These are phyloP conservation scores for Cercospora citrullina DNA, from an alignment of 2,329 filamentous ascomycete species.

Conservation along the genomic window DNA sequence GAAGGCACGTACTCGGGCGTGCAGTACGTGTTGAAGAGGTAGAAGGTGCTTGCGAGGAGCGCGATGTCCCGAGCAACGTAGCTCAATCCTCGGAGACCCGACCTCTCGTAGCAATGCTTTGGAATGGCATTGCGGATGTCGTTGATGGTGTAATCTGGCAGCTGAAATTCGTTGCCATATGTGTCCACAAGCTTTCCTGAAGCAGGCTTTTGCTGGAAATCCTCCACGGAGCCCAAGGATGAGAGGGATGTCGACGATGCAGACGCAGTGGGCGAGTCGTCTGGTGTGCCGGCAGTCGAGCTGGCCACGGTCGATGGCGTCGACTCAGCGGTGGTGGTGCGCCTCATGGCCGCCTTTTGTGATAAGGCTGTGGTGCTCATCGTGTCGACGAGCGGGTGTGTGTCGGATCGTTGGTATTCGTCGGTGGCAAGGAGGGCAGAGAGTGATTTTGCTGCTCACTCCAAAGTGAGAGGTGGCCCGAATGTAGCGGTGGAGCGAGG, in stretches of 20 bases:
- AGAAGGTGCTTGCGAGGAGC: constrained; percentile 74
- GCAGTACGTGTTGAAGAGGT: constrained; percentile 83
- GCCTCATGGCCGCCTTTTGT: constrained; percentile 45
- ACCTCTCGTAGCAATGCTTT: constrained; percentile 94
- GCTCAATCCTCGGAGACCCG: constrained; percentile 68
- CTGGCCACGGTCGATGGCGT: constrained; percentile 53
- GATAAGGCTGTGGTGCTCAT: constrained; percentile 57
- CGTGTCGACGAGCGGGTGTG: constrained; percentile 16
- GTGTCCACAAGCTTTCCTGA: constrained; percentile 73
- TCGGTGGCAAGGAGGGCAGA: not conserved
- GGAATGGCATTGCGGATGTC: constrained; percentile 96
- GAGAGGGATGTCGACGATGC: constrained; percentile 88
- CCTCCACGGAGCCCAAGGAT: constrained; percentile 70
- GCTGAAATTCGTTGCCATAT: constrained; percentile 90
- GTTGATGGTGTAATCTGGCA: constrained; percentile 97
- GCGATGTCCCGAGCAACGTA: constrained; percentile 84
- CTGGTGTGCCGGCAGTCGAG: constrained; percentile 57
- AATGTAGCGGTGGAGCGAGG: constrained; percentile 4
- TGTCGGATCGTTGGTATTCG: not conserved
- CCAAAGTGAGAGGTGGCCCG: not conserved
- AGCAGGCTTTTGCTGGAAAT: constrained; percentile 51
- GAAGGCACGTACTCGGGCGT: constrained; percentile 81
- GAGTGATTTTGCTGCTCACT: not conserved
- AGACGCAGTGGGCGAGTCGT: constrained; percentile 63
- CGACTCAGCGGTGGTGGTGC: constrained; percentile 54